Percentiles rank a stretch among this genome's conserved stretches.
Evolutionary conservation across 257 asterid genomes (phyloP).

Genomic region (Solanum acaule): DNA sequence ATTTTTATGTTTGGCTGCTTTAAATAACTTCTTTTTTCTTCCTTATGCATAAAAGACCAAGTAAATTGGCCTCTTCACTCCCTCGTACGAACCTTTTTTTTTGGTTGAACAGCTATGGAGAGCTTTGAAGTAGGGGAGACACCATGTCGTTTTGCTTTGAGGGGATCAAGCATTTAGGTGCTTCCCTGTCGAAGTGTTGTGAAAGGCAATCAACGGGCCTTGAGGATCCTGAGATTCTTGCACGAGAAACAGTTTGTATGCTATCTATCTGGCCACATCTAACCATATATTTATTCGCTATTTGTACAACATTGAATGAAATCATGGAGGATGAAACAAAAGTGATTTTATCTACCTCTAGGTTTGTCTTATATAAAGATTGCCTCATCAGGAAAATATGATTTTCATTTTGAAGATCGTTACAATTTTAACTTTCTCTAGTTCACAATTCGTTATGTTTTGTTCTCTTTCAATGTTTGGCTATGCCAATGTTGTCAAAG

Average conservation of each 20-base stretch:
- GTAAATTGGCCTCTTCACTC: not conserved
- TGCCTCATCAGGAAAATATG: not conserved
- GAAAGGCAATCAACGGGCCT: slow-evolving; percentile 76
- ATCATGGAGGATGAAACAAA: not conserved
- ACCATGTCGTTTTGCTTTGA: slow-evolving; percentile 94
- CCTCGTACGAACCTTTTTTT: not conserved
- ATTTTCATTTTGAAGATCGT: not conserved
- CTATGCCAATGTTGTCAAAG: not conserved
- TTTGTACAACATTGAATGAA: not conserved
- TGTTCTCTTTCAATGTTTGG: not conserved
- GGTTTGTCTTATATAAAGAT: not conserved
- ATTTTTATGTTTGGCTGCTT: not conserved
- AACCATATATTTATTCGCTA: not conserved
- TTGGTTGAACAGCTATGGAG: slow-evolving; percentile 61
- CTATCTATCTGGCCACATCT: not conserved
- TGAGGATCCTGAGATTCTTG: slow-evolving; percentile 91
- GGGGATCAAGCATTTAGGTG: slow-evolving; percentile 78
- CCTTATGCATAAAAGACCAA: not conserved
- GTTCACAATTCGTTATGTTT: not conserved
- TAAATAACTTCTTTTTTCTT: not conserved
- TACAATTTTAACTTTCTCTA: not conserved
- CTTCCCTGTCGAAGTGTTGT: slow-evolving; percentile 76
- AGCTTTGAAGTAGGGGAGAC: slow-evolving; percentile 39
- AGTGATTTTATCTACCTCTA: not conserved
- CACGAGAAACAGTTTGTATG: slow-evolving; percentile 97